phyloP scores from a whole-genome alignment of 768 basidiomycete genomes.

The Suillus luteus region DNA sequence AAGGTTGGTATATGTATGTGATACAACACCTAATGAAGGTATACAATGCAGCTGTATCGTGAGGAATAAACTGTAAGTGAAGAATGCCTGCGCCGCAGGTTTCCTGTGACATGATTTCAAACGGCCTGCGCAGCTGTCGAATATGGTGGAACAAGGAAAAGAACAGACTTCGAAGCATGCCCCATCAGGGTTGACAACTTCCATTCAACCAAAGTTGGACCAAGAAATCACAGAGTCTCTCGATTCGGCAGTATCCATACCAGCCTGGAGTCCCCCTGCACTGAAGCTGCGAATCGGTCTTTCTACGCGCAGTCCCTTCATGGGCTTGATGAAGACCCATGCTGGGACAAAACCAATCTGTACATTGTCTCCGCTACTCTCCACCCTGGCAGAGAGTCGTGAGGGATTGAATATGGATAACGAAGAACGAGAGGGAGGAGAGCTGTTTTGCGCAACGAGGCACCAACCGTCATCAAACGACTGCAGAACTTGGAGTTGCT shows the following conservation, averaged over 20 bases:
- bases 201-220: conserved; percentile 56
- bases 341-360: conserved; percentile 76
- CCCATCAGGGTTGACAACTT: not conserved
- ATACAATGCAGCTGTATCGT: not conserved
- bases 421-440: conserved; percentile 43
- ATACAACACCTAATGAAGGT: not conserved
- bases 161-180: not conserved
- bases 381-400: conserved; percentile 16
- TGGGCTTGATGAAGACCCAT: conserved; percentile 73
- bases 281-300: conserved; percentile 66
- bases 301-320: conserved; percentile 57
- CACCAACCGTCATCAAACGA: conserved; percentile 84
- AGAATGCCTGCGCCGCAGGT: conserved; percentile 12
- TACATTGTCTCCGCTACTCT: conserved; percentile 38
- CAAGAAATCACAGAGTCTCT: conserved; percentile 53
- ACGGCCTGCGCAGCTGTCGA: not conserved
- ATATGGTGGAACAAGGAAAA: not conserved
- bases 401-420: conserved; percentile 44
- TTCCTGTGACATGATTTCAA: not conserved
- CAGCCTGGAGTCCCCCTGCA: conserved; percentile 49
- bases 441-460: conserved; percentile 58
- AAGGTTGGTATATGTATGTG: not conserved
- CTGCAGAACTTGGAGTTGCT: conserved; percentile 61
- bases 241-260: conserved; percentile 33
- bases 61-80: not conserved